A percentile compares a stretch with the other conserved stretches of the same genome.
Evolutionary conservation across 2,329 filamentous ascomycete species (phyloP).

Genomic region (Xylaria sp.): DNA sequence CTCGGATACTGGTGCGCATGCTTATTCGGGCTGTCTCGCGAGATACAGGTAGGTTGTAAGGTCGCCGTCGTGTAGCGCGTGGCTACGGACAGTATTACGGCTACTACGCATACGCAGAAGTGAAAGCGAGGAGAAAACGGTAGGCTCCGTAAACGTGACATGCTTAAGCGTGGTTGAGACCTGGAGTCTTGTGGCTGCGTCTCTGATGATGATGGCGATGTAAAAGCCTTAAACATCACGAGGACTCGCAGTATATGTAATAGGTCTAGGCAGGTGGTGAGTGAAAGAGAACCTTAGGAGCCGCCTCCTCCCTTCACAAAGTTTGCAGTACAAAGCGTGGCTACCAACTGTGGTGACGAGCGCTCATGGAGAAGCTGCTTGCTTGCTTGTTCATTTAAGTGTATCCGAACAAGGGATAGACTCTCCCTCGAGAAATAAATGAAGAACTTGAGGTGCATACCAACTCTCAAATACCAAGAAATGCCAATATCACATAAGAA

Average conservation of each 20-base stretch:
- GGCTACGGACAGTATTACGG: slow-evolving; percentile 1
- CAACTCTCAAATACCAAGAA: no score
- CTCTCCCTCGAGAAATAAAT: no score
- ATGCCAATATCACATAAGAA: no score
- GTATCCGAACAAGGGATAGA: no score
- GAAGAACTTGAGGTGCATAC: no score
- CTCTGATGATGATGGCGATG: not conserved
- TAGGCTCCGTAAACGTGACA: not conserved
- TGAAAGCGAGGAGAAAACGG: not conserved
- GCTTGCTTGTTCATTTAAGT: no score
- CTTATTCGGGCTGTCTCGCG: slow-evolving; percentile 47
- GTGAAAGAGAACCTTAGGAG: not conserved
- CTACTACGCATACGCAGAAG: not conserved
- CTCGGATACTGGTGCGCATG: slow-evolving; percentile 50
- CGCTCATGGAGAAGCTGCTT: no score
- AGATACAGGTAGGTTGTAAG: slow-evolving; percentile 26
- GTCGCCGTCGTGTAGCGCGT: slow-evolving; percentile 1
- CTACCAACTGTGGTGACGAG: no score
- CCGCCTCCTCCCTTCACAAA: not conserved
- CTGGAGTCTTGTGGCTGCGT: no score
- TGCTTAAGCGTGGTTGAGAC: not conserved
- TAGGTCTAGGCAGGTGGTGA: not conserved
- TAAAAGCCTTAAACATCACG: not conserved
- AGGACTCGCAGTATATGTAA: not conserved
- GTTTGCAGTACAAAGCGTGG: no score